Percentiles rank a stretch among this genome's conserved stretches.
Evolutionary conservation across 1,284 basidiomycete species (phyloP).

Genomic region (Cystobasidium pallidum): DNA sequence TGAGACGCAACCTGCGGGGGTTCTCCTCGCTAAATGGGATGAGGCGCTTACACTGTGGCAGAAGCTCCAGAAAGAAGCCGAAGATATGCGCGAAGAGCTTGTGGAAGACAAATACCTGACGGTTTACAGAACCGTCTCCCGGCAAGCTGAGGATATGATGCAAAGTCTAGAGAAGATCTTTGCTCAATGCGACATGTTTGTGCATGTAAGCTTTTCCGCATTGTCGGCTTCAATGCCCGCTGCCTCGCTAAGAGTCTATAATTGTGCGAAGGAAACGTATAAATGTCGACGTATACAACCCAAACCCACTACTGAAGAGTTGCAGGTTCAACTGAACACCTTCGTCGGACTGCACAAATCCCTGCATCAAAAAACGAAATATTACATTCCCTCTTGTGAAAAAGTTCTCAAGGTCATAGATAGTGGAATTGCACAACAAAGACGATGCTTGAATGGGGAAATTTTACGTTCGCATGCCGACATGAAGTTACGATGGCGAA

Average conservation of each 20-base stretch:
- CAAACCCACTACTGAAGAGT: constrained; percentile 7
- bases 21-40: constrained; percentile 71
- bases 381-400: constrained; percentile 88
- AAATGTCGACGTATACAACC: constrained; percentile 1
- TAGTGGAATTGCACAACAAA: constrained; percentile 78
- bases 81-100: constrained; percentile 79
- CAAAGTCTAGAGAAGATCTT: constrained; percentile 87
- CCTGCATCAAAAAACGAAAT: constrained; percentile 59
- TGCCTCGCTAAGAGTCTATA: not conserved
- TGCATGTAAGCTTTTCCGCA: constrained; percentile 30
- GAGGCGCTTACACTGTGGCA: constrained; percentile 75
- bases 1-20: constrained; percentile 55
- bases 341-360: constrained; percentile 39
- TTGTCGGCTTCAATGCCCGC: not conserved
- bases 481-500: constrained; percentile 79
- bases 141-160: constrained; percentile 97
- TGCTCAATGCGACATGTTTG: constrained; percentile 71
- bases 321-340: constrained; percentile 19
- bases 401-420: constrained; percentile 92
- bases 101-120: constrained; percentile 92
- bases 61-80: constrained; percentile 74
- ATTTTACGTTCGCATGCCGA: constrained; percentile 82
- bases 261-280: constrained; percentile 3
- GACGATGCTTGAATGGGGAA: constrained; percentile 92
- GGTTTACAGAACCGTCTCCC: constrained; percentile 87